These are phyloP conservation scores for Dunaliella primolecta DNA, from an alignment of 139 green algal species.

Conservation along the genomic window DNA sequence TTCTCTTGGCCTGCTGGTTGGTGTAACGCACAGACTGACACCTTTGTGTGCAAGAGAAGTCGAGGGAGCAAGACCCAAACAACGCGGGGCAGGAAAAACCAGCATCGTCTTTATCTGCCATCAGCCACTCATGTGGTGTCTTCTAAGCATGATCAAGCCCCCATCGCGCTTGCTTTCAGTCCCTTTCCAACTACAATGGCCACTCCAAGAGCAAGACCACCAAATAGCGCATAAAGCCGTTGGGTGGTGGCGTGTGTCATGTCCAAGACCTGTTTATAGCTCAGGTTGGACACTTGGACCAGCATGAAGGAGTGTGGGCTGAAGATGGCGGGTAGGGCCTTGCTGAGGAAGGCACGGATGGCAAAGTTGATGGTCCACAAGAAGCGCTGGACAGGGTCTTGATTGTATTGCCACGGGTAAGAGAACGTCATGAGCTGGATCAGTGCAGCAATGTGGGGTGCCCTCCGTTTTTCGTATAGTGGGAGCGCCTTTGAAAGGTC, in stretches of 20 bases:
- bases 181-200: too few relatives aligned
- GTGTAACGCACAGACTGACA: too few relatives aligned
- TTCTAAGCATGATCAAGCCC: too few relatives aligned
- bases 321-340: slow-evolving; percentile 19
- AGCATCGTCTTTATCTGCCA: too few relatives aligned
- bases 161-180: too few relatives aligned
- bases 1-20: too few relatives aligned
- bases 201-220: neutral
- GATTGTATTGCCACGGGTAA: slow-evolving; percentile 14
- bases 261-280: neutral
- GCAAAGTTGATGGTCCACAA: slow-evolving; percentile 19
- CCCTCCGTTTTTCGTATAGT: slow-evolving; percentile 3
- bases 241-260: neutral
- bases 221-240: neutral
- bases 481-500: slow-evolving; percentile 5
- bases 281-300: slow-evolving; percentile 10
- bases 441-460: slow-evolving; percentile 16
- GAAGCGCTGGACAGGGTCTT: neutral
- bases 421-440: slow-evolving; percentile 27
- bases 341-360: slow-evolving; percentile 1
- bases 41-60: too few relatives aligned
- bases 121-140: too few relatives aligned
- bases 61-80: too few relatives aligned
- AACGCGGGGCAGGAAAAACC: too few relatives aligned
- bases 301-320: slow-evolving; percentile 18